Evolutionary conservation across 768 basidiomycete species (phyloP), one percentile per base, ranked within the genome.

Genomic region (Russula brevipes): DNA sequence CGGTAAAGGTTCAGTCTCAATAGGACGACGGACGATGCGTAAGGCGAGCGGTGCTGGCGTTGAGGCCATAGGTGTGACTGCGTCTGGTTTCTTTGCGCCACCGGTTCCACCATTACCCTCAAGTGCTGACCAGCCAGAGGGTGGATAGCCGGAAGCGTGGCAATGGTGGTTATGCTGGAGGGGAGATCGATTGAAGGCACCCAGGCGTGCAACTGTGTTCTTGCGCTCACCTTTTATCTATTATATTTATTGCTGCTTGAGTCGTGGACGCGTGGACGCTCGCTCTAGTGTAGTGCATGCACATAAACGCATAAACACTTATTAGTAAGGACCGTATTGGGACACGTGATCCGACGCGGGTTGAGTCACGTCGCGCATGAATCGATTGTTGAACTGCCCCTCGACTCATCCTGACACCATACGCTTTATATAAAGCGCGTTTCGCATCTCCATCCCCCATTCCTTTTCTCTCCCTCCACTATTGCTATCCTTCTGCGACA

Each of bases 41-140:
- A 91, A 90, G 76, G 74, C 81, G 49, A 78, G 80, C 57, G 91
- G 87, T 16, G 83, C 88, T 24, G 87, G 83, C 36, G 91, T 92
- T 60, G 87, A 89, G 75, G 86, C 89, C 33, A 72, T 87, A 50
- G 81, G 89, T 17, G 78, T 93, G 51, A 90, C 87, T 38, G 91
- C 89, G 39, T 80, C 79, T 24, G 91, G 91, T 0, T 92, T 92
- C 71, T 93, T 93, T 72, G 76, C 79, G 12, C 78, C 66, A 42
- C 63, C 59, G 19, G 52, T 54, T 11, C 63, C 63, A 19, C 44
- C 60, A 9, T 8, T 57, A 12, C 49, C 60, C 9, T n/a, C 47
- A 30, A 44, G 24, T 0, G 57, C n/a, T 19, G 45, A 55, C 17
- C 57, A 57, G 49, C 62, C 57, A 31, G 54, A 44, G 47, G 64